These are phyloP conservation scores for Haplosporangium gracile DNA, from an alignment of 192 early-diverging fungal genomes.

Conservation along the genomic window DNA sequence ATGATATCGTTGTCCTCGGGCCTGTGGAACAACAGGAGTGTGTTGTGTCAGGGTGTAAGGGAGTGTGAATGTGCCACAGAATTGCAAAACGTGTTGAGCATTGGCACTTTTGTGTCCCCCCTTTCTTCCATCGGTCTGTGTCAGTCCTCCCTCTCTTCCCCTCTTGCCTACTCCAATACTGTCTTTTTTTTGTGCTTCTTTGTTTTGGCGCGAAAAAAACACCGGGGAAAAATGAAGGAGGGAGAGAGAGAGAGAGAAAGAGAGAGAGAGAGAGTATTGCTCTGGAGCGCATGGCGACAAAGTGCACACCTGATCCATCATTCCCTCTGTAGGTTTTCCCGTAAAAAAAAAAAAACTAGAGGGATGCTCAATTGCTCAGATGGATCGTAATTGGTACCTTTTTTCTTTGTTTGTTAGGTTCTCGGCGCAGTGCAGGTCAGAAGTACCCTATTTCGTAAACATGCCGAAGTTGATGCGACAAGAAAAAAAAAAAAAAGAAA, in stretches of 20 bases:
- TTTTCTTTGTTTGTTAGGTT: background rate
- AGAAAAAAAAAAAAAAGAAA: too few species aligned
- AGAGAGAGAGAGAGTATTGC: background rate
- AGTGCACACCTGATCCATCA: background rate
- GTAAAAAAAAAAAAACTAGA: too few species aligned
- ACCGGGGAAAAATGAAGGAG: too few species aligned
- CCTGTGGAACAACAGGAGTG: too few species aligned
- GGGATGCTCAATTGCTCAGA: background rate
- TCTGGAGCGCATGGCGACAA: background rate
- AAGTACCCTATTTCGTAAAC: background rate
- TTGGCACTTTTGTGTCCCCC: background rate
- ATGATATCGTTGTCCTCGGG: too few species aligned
- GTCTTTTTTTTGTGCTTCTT: background rate
- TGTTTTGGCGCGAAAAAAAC: too few species aligned
- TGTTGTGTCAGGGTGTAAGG: background rate
- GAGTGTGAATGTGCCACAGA: constrained; percentile 2
- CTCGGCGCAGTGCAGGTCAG: background rate
- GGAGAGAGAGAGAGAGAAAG: background rate
- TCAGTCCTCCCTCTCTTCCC: background rate
- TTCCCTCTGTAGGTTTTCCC: background rate
- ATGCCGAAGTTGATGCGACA: background rate
- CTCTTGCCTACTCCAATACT: background rate
- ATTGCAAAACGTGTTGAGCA: background rate
- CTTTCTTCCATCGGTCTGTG: background rate
- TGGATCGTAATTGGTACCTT: background rate